phyloP scores from a whole-genome alignment of 1,284 basidiomycete genomes.

The Pseudozyma pruni region DNA sequence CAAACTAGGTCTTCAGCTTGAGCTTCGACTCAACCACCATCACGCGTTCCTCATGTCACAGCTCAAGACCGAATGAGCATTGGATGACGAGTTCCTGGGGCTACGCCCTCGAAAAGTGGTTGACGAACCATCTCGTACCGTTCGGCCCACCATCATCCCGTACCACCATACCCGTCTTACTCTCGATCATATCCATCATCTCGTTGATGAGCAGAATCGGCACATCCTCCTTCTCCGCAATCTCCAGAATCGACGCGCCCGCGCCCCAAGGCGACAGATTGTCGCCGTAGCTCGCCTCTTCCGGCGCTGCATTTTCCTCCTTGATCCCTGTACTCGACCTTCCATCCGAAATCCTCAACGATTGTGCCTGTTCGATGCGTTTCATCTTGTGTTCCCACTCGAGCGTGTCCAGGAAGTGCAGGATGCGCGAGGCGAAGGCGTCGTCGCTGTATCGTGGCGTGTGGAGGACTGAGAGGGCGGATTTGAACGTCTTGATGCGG shows the following conservation, averaged over 20 bases:
- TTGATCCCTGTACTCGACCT: not conserved
- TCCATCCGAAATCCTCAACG: constrained; percentile 24
- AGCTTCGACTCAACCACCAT: too few relatives aligned
- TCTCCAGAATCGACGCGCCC: constrained; percentile 53
- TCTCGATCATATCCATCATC: constrained; percentile 58
- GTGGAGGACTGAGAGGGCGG: constrained; percentile 83
- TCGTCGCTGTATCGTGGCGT: constrained; percentile 73
- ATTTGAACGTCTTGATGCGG: constrained; percentile 76
- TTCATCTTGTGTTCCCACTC: constrained; percentile 44
- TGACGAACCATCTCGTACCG: constrained; percentile 57
- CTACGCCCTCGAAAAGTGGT: constrained; percentile 37
- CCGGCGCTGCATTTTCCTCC: constrained; percentile 1
- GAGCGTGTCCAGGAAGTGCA: constrained; percentile 46
- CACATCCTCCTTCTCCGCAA: constrained; percentile 52
- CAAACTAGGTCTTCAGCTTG: too few relatives aligned
- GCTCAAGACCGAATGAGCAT: too few relatives aligned
- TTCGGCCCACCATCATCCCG: constrained; percentile 59
- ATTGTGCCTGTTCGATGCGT: constrained; percentile 41
- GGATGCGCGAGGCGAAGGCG: constrained; percentile 49
- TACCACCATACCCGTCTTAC: constrained; percentile 44
- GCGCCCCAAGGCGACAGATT: constrained; percentile 37
- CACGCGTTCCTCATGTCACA: too few relatives aligned
- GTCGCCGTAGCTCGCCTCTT: constrained; percentile 34
- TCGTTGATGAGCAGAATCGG: constrained; percentile 57
- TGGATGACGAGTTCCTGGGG: not conserved